A percentile compares a stretch with the other conserved stretches of the same genome.
These are phyloP conservation scores for Tulasnella sp. DNA, from an alignment of 768 basidiomycete genomes.

Conservation along the genomic window DNA sequence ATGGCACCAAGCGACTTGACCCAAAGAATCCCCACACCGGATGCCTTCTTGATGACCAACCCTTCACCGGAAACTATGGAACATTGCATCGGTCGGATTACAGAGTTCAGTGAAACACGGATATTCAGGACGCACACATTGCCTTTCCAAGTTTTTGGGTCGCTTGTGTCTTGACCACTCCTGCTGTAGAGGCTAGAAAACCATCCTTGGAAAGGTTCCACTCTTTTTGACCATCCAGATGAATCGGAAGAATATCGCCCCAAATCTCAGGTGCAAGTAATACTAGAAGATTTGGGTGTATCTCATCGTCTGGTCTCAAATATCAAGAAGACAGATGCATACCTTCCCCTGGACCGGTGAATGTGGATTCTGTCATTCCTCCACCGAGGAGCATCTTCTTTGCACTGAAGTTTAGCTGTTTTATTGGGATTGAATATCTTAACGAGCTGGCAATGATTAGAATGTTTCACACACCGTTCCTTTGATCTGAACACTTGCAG, in stretches of 20 bases:
- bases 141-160: conserved; percentile 24
- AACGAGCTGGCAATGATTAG: no score
- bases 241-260: conserved; percentile 27
- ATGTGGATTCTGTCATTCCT: conserved; percentile 17
- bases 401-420: conserved; percentile 14
- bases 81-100: no score
- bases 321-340: background rate
- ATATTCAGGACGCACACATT: conserved; percentile 24
- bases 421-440: background rate
- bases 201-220: conserved; percentile 26
- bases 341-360: conserved; percentile 20
- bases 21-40: conserved; percentile 25
- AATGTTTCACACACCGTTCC: conserved; percentile 25
- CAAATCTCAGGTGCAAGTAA: conserved; percentile 27
- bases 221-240: conserved; percentile 21
- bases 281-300: conserved; percentile 17
- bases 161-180: conserved; percentile 22
- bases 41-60: conserved; percentile 23
- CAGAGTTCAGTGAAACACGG: no score
- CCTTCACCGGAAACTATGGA: conserved; percentile 28
- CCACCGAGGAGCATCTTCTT: conserved; percentile 25
- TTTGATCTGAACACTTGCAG: conserved; percentile 24
- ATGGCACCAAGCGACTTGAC: conserved; percentile 27
- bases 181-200: conserved; percentile 24
- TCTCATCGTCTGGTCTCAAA: background rate